phyloP scores from a whole-genome alignment of 148 eudicot genomes.

The Drosera capensis region DNA sequence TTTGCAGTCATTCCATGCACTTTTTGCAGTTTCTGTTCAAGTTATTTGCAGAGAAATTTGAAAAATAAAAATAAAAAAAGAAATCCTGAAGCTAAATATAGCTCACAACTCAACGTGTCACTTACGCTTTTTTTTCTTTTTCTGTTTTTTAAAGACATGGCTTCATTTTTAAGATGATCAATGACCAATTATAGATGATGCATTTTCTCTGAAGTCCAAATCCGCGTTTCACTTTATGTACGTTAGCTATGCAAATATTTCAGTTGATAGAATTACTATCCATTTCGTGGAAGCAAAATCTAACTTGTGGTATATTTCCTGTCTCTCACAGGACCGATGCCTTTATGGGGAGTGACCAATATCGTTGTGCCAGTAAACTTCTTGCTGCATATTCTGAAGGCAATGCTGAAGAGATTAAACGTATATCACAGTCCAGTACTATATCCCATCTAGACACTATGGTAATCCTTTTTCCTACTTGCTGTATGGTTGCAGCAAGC shows the following conservation, averaged over 20 bases:
- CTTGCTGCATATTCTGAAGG: constrained; percentile 63
- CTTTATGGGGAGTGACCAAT: constrained; percentile 65
- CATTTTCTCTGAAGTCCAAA: too few relatives aligned
- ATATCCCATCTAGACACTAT: constrained; percentile 55
- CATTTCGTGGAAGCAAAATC: background rate
- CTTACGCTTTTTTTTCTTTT: too few relatives aligned
- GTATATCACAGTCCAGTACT: constrained; percentile 39
- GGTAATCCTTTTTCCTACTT: too few relatives aligned
- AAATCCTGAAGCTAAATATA: background rate
- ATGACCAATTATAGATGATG: too few relatives aligned
- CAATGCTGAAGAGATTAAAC: constrained; percentile 62
- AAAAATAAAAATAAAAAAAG: too few relatives aligned
- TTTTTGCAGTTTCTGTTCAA: too few relatives aligned
- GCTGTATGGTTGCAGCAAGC: too few relatives aligned
- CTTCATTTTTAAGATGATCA: too few relatives aligned
- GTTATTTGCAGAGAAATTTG: too few relatives aligned
- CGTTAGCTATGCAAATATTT: background rate
- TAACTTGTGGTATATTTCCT: background rate
- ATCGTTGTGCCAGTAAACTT: constrained; percentile 53
- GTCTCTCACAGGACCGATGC: constrained; percentile 41
- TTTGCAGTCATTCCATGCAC: background rate
- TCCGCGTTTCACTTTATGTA: background rate
- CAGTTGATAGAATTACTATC: background rate
- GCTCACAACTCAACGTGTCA: too few relatives aligned
- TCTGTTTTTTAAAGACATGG: too few relatives aligned